These are phyloP conservation scores for Clonostachys byssicola DNA, from an alignment of 2,329 filamentous ascomycete genomes.

Conservation along the genomic window DNA sequence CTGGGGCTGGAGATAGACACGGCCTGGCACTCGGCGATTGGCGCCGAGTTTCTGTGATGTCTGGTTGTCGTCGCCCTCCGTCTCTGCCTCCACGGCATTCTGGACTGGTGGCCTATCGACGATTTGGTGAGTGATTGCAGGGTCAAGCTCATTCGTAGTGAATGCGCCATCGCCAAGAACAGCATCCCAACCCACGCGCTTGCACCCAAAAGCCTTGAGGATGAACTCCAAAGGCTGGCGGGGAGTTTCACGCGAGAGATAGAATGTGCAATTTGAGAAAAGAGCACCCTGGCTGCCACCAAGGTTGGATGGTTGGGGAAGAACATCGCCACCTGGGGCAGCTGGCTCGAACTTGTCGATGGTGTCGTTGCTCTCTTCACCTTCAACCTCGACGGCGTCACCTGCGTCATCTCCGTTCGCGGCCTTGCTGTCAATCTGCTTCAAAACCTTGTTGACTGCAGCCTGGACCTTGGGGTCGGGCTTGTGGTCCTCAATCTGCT, in stretches of 20 bases:
- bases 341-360: conserved; percentile 92
- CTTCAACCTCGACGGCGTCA: conserved; percentile 32
- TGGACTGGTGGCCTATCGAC: conserved; percentile 83
- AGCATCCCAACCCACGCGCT: conserved; percentile 90
- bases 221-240: conserved; percentile 89
- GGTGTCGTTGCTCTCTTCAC: conserved; percentile 42
- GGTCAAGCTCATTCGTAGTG: conserved; percentile 83
- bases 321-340: conserved; percentile 77
- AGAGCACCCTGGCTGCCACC: conserved; percentile 67
- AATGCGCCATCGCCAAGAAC: conserved; percentile 89
- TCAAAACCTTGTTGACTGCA: conserved; percentile 65
- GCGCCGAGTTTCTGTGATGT: conserved; percentile 52
- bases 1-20: conserved; percentile 92
- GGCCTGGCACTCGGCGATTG: conserved; percentile 79
- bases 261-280: conserved; percentile 87
- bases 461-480: conserved; percentile 61
- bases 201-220: conserved; percentile 90
- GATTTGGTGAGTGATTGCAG: conserved; percentile 91
- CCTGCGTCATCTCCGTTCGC: conserved; percentile 32
- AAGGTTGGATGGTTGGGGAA: conserved; percentile 71
- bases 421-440: conserved; percentile 55
- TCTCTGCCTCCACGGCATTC: conserved; percentile 44
- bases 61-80: conserved; percentile 56
- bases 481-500: conserved; percentile 46
- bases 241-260: conserved; percentile 89